Conservation (phyloP, 805 yeast genomes). For the Sugiyamaella qingdaonensis region DNA sequence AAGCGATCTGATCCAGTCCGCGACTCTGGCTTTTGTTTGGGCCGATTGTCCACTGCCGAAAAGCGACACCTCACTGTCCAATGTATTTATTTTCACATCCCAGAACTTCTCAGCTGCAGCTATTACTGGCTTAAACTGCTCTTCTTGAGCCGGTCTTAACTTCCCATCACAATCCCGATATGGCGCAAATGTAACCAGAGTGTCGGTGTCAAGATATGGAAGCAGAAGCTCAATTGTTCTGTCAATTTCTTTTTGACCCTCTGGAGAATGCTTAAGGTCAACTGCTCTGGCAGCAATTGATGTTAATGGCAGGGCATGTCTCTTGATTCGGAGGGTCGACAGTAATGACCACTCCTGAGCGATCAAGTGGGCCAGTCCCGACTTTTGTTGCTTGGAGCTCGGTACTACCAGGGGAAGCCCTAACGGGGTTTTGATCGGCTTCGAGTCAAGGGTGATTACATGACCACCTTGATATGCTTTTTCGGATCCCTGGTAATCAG, state of each 20-base stretch:
- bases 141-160: constrained; percentile 75
- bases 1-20: constrained; percentile 57
- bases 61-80: constrained; percentile 82
- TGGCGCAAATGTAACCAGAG: constrained; percentile 83
- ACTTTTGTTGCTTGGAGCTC: constrained; percentile 37
- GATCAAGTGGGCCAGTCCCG: constrained; percentile 64
- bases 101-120: constrained; percentile 57
- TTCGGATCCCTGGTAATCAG: constrained; percentile 8
- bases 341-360: constrained; percentile 85
- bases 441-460: constrained; percentile 64
- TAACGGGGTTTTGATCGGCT: constrained; percentile 77
- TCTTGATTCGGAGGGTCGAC: constrained; percentile 59
- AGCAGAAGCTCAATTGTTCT: constrained; percentile 58
- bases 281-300: constrained; percentile 83
- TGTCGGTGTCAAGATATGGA: constrained; percentile 90
- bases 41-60: constrained; percentile 72
- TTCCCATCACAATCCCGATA: constrained; percentile 74
- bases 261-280: constrained; percentile 51
- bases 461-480: constrained; percentile 25
- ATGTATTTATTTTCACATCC: constrained; percentile 46
- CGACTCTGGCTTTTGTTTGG: constrained; percentile 57
- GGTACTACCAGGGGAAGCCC: constrained; percentile 73
- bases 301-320: constrained; percentile 80
- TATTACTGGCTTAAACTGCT: constrained; percentile 70
- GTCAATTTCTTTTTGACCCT: constrained; percentile 43